Base-by-base conservation (phyloP, 208 protist species). In the Trypanosoma cruzi region DNA sequence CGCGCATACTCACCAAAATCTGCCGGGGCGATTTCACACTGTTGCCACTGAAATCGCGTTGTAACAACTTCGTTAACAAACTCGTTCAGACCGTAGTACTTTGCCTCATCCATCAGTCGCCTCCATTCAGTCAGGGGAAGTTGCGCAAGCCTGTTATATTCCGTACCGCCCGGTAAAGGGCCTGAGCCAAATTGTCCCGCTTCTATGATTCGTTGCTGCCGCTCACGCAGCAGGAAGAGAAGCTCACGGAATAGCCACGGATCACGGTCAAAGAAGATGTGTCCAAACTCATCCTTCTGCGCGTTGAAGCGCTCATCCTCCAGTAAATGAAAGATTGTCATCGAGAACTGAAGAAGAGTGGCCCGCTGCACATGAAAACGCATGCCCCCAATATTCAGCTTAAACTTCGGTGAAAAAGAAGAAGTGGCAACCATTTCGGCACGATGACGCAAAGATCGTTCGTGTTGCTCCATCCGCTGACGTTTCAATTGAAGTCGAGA, bases 231-330 rank as follows among this genome's bases (percentile, higher is more conserved):
- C 18, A 73, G 18, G 44, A 67, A 64, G 16, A 78, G 59, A 59
- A 78, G 11, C 37, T 72, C 58, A 18, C 57, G 49, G 34, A 78
- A 78, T 6, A 78, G 44, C 58, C 40, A 62, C 16, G 73, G 73
- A 32, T 78, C 66, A 54, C 73, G 73, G 34, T 78, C 65, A 0
- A 78, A 58, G 50, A 73, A 66, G 20, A 78, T 22, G 46, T 64
- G 59, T 49, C 66, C 66, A 24, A 31, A 55, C 16, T 72, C 65
- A 62, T 78, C 73, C 24, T 46, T 63, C 24, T 78, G 59, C 40
- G 66, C 48, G 8, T 24, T 2, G 54, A 72, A 73, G 13, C 31
- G n/a, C 18, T 32, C 46, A 40, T 26, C 56, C 18, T 66, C 50
- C 20, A 78, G 26, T 2, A 72, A 13, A 37, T 62, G n/a, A 62